A percentile compares a stretch with the other conserved stretches of the same genome.
phyloP scores from a whole-genome alignment of 306 rosid genomes.

The Datisca glomerata region DNA sequence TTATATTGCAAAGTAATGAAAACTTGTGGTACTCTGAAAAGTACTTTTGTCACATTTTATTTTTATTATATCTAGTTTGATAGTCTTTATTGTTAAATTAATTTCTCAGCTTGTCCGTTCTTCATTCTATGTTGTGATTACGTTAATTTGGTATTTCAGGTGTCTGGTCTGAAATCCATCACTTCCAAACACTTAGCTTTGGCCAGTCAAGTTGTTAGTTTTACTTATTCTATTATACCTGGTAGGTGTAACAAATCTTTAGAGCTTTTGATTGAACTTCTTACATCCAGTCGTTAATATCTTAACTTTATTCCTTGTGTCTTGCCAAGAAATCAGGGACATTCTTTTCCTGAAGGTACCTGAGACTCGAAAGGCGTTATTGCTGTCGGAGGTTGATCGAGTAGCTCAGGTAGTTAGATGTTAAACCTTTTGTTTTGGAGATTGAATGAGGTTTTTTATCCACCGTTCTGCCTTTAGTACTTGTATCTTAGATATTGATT shows the following conservation, averaged over 20 bases:
- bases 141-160: constrained; percentile 39
- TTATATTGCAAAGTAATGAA: too few species aligned
- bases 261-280: constrained; percentile 2
- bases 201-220: constrained; percentile 98
- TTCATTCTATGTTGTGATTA: constrained; percentile 17
- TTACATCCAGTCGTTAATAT: neutral
- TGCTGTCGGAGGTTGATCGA: constrained; percentile 84
- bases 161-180: constrained; percentile 97
- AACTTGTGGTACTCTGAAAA: too few species aligned
- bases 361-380: constrained; percentile 60
- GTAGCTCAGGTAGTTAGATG: constrained; percentile 64
- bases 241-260: constrained; percentile 37
- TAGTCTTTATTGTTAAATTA: too few species aligned
- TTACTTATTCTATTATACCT: constrained; percentile 65
- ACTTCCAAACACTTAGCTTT: constrained; percentile 97
- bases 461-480: too few species aligned
- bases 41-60: too few species aligned
- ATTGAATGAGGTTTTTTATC: neutral
- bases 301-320: constrained; percentile 6
- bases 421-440: constrained; percentile 6
- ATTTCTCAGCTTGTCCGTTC: constrained; percentile 8
- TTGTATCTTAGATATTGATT: too few species aligned
- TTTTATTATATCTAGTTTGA: too few species aligned
- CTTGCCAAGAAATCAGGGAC: constrained; percentile 69
- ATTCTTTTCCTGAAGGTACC: constrained; percentile 89